These are phyloP conservation scores for Botrytis fabae DNA, from an alignment of 2,329 filamentous ascomycete genomes.

Conservation along the genomic window DNA sequence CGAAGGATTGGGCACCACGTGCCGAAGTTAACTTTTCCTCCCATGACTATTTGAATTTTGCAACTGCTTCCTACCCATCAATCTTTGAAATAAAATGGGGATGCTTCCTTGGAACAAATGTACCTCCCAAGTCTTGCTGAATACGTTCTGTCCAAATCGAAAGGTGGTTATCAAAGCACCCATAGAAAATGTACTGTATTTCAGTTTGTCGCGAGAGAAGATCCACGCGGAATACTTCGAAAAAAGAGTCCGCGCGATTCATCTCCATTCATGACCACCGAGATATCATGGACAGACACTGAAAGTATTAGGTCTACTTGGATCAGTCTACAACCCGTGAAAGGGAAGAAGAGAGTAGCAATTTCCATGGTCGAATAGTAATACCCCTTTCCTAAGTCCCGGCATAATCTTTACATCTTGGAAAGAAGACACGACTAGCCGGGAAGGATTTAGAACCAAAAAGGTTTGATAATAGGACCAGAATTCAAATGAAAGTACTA, in stretches of 20 bases:
- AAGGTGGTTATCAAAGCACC: no score
- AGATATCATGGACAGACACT: not conserved
- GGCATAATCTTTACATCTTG: not conserved
- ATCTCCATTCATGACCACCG: not conserved
- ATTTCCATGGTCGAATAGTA: not conserved
- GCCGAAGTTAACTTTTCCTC: not conserved
- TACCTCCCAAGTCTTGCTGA: not conserved
- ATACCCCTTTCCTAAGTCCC: not conserved
- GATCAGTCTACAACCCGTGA: no score
- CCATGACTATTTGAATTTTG: not conserved
- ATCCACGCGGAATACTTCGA: not conserved
- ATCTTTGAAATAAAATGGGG: not conserved
- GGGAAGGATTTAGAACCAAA: rapidly evolving
- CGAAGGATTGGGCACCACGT: not conserved
- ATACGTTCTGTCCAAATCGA: not conserved
- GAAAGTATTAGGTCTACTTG: not conserved
- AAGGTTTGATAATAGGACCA: not conserved
- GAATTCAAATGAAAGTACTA: not conserved
- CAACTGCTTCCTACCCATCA: not conserved
- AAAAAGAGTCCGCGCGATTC: not conserved
- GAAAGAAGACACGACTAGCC: not conserved
- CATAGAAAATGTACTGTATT: not conserved
- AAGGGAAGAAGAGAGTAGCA: not conserved
- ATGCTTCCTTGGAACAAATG: not conserved
- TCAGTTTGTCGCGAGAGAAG: not conserved